These are phyloP conservation scores for Solanum raphanifolium DNA, from an alignment of 257 asterid species.

Conservation along the genomic window DNA sequence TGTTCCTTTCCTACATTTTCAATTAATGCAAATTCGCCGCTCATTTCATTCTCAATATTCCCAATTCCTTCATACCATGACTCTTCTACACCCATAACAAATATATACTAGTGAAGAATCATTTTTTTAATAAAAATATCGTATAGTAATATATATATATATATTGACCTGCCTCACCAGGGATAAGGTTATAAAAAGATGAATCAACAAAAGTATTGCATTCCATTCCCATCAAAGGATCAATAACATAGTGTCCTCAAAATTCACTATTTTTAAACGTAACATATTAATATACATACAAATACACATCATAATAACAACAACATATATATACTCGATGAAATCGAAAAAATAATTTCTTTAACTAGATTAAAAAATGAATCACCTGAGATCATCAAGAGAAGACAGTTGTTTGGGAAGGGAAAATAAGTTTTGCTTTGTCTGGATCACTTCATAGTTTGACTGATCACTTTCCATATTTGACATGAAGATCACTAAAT, in stretches of 20 bases:
- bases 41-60: slow-evolving; percentile 9
- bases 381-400: slow-evolving; percentile 37
- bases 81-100: not conserved
- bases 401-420: slow-evolving; percentile 29
- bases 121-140: too few relatives aligned
- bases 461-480: slow-evolving; percentile 27
- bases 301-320: too few relatives aligned
- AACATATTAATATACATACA: not conserved
- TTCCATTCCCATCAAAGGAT: slow-evolving; percentile 7
- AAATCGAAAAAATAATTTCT: not conserved
- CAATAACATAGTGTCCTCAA: not conserved
- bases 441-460: slow-evolving; percentile 20
- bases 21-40: not conserved
- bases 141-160: not conserved
- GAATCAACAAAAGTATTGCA: not conserved
- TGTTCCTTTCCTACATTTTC: not conserved
- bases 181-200: slow-evolving; percentile 1
- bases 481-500: not conserved
- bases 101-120: too few relatives aligned
- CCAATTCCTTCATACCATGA: not conserved
- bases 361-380: not conserved
- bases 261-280: not conserved
- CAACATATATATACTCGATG: too few relatives aligned
- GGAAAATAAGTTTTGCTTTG: slow-evolving; percentile 17
- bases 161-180: slow-evolving; percentile 16